These are phyloP conservation scores for Platanus orientalis DNA, from an alignment of 164 flowering plant genomes.

Conservation along the genomic window DNA sequence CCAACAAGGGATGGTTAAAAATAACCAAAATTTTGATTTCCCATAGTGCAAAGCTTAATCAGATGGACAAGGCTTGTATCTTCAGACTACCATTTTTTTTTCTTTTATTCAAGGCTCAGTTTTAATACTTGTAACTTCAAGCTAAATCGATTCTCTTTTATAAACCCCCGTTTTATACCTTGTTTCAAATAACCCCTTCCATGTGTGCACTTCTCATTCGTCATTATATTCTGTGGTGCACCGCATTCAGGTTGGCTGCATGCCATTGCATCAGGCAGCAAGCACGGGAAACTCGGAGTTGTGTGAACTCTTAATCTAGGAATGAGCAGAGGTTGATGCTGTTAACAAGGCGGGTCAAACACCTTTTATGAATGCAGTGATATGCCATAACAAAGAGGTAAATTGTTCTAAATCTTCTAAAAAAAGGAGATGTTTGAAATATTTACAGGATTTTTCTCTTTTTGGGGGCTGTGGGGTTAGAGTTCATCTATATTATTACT, in stretches of 20 bases:
- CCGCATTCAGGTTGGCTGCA: slow-evolving; percentile 76
- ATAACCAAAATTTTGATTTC: slow-evolving; percentile 68
- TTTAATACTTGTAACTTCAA: not conserved
- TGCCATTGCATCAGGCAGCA: slow-evolving; percentile 96
- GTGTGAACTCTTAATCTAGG: slow-evolving; percentile 88
- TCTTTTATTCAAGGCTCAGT: not conserved
- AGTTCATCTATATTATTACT: too few species aligned
- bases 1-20: slow-evolving; percentile 86
- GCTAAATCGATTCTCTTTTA: too few species aligned
- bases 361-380: slow-evolving; percentile 88
- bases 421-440: too few species aligned
- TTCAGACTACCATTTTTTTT: slow-evolving; percentile 6
- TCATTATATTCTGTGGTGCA: slow-evolving; percentile 1
- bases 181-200: not conserved
- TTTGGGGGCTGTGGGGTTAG: too few species aligned
- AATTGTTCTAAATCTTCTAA: too few species aligned
- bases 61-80: slow-evolving; percentile 73
- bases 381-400: slow-evolving; percentile 79
- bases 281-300: slow-evolving; percentile 69
- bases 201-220: not conserved
- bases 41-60: slow-evolving; percentile 70
- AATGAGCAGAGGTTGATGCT: slow-evolving; percentile 92
- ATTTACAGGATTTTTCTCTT: too few species aligned
- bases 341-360: slow-evolving; percentile 80
- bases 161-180: too few species aligned